These are phyloP conservation scores for Cladosporium colombiae DNA, from an alignment of 2,329 filamentous ascomycete species.

Conservation along the genomic window DNA sequence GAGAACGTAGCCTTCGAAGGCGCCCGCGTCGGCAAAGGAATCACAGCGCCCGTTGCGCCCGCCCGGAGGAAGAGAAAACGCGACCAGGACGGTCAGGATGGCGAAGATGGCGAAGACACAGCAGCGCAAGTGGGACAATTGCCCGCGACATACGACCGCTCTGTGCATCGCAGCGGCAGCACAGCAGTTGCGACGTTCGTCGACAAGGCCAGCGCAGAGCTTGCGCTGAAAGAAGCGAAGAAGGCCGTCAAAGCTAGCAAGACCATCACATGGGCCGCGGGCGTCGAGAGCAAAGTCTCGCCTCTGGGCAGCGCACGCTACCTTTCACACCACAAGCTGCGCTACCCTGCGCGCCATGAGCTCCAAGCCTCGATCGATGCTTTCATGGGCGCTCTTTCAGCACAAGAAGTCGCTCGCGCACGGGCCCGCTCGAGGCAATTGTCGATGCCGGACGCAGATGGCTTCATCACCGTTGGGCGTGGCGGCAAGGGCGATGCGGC, in stretches of 20 bases:
- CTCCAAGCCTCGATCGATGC: conserved; percentile 77
- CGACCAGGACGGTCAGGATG: conserved; percentile 41
- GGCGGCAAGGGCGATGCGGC: conserved; percentile 75
- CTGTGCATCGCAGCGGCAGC: conserved; percentile 70
- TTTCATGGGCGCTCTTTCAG: conserved; percentile 77
- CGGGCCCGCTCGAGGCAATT: conserved; percentile 63
- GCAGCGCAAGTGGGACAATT: conserved; percentile 54
- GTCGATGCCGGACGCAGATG: conserved; percentile 87
- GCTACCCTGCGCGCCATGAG: conserved; percentile 66
- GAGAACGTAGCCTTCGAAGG: conserved; percentile 76
- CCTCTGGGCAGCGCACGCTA: conserved; percentile 58
- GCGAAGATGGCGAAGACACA: not conserved
- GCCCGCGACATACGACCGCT: conserved; percentile 72
- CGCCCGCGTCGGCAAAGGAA: conserved; percentile 49
- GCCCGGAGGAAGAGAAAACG: conserved; percentile 60
- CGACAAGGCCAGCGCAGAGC: conserved; percentile 75
- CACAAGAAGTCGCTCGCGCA: conserved; percentile 68
- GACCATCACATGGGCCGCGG: conserved; percentile 68
- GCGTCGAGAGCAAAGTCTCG: conserved; percentile 58
- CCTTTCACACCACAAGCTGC: conserved; percentile 65
- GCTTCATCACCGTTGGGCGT: conserved; percentile 87
- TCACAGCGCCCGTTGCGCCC: conserved; percentile 38
- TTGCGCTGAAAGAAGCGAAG: conserved; percentile 74
- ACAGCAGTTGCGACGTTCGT: conserved; percentile 82
- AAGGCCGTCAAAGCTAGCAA: conserved; percentile 56